These are phyloP conservation scores for Poronia punctata DNA, from an alignment of 495 filamentous ascomycete species.

Conservation along the genomic window DNA sequence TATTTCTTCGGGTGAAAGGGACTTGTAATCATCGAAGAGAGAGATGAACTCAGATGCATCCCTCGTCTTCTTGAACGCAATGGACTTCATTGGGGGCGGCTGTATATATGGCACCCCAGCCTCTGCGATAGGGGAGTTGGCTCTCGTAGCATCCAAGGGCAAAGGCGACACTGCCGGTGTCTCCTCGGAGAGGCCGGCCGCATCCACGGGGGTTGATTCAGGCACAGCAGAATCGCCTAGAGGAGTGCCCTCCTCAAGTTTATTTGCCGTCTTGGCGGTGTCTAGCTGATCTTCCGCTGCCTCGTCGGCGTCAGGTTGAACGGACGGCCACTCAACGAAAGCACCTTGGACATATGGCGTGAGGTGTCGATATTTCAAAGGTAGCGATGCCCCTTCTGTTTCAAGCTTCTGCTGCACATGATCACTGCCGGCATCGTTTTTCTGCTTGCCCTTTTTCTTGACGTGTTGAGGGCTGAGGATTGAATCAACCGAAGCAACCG, in stretches of 20 bases:
- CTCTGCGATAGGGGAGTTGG: constrained; percentile 13
- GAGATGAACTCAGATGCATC: constrained; percentile 27
- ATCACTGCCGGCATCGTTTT: not conserved
- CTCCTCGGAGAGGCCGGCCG: constrained; percentile 8
- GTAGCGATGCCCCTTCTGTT: not conserved
- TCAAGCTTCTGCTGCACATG: not conserved
- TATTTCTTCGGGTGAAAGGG: constrained; percentile 41
- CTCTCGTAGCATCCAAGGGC: constrained; percentile 10
- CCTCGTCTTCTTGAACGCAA: constrained; percentile 26
- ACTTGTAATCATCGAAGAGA: constrained; percentile 28
- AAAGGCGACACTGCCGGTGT: constrained; percentile 15
- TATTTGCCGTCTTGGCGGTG: not conserved
- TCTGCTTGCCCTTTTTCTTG: not conserved
- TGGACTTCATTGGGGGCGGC: constrained; percentile 5
- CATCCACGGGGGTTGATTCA: constrained; percentile 6
- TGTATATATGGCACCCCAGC: constrained; percentile 2
- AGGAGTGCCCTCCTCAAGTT: constrained; percentile 8
- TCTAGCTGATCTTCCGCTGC: constrained; percentile 6
- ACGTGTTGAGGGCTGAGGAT: not conserved
- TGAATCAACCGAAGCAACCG: not conserved
- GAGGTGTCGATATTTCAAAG: constrained; percentile 14
- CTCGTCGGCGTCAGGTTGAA: constrained; percentile 12
- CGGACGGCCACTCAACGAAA: constrained; percentile 14
- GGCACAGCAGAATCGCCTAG: constrained; percentile 7
- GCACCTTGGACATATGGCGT: constrained; percentile 23